Conservation (phyloP, 208 protist species). For the Acanthamoeba healyi region DNA sequence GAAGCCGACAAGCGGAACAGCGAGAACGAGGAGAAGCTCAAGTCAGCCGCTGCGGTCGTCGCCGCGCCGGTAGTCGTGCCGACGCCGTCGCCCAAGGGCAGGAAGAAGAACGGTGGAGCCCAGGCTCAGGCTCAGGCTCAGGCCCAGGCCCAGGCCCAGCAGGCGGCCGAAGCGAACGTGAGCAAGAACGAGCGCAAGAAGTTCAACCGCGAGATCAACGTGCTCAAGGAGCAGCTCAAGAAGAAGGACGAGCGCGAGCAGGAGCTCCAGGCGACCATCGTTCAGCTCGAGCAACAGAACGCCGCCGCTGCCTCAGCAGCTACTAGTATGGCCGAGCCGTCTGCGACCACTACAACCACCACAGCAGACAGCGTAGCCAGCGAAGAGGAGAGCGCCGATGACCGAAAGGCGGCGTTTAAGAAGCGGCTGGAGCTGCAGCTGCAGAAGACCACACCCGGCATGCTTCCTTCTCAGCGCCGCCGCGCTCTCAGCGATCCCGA, state of each 20-base stretch:
- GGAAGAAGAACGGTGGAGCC: neutral
- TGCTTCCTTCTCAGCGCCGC: neutral
- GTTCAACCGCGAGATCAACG: constrained; percentile 43
- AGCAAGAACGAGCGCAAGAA: constrained; percentile 51
- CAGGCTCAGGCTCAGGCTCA: neutral
- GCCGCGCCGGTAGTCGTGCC: neutral
- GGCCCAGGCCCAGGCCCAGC: neutral
- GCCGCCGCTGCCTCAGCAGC: neutral
- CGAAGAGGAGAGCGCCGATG: neutral
- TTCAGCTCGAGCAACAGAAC: neutral
- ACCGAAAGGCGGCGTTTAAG: constrained; percentile 43
- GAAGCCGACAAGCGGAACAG: neutral
- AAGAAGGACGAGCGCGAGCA: constrained; percentile 49
- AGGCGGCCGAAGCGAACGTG: neutral
- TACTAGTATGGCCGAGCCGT: neutral
- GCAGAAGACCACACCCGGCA: neutral
- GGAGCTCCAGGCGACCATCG: neutral
- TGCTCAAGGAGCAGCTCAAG: constrained; percentile 59
- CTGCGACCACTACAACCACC: neutral
- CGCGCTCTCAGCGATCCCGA: neutral
- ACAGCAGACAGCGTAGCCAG: no score
- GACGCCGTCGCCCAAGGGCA: neutral
- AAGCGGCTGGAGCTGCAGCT: constrained; percentile 28
- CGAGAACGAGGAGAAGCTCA: constrained; percentile 31
- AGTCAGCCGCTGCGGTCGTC: neutral